A percentile compares a stretch with the other conserved stretches of the same genome.
Conservation (phyloP, 805 yeast species). For the Candida insectorum region DNA sequence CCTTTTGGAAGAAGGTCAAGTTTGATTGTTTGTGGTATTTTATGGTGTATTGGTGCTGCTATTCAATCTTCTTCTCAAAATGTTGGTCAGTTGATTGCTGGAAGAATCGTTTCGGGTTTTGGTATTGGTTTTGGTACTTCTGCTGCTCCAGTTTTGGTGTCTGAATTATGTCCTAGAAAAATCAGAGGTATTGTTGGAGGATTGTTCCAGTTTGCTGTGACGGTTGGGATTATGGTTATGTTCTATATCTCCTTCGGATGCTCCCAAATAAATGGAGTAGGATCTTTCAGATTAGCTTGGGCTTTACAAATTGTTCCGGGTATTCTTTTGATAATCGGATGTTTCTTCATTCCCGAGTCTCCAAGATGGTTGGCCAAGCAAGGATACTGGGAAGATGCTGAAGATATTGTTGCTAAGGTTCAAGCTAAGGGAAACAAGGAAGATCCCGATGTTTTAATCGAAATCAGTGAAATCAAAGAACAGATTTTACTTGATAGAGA, state of each 20-base stretch:
- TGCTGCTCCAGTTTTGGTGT: slow-evolving; percentile 58
- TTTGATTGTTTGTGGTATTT: slow-evolving; percentile 32
- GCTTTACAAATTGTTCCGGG: slow-evolving; percentile 30
- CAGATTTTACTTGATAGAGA: slow-evolving; percentile 50
- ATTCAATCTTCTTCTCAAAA: slow-evolving; percentile 32
- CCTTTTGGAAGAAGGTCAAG: slow-evolving; percentile 37
- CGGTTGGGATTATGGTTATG: slow-evolving; percentile 57
- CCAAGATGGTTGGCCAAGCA: slow-evolving; percentile 33
- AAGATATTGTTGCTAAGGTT: slow-evolving; percentile 24
- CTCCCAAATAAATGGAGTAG: slow-evolving; percentile 35
- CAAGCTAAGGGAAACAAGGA: slow-evolving; percentile 24
- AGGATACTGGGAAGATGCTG: slow-evolving; percentile 28
- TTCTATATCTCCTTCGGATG: slow-evolving; percentile 51
- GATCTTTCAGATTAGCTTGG: slow-evolving; percentile 34
- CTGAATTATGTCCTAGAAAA: slow-evolving; percentile 57
- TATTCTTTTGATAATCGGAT: slow-evolving; percentile 18
- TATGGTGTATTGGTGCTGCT: slow-evolving; percentile 30
- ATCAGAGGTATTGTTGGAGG: slow-evolving; percentile 57
- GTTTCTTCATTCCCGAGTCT: slow-evolving; percentile 28
- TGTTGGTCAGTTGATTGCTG: slow-evolving; percentile 40
- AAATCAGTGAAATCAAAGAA: slow-evolving; percentile 27
- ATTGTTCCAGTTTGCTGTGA: slow-evolving; percentile 55
- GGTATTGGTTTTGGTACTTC: slow-evolving; percentile 63
- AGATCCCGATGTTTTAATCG: slow-evolving; percentile 26
- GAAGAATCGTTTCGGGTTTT: slow-evolving; percentile 55